These are phyloP conservation scores for Sugiyamaella grinbergsii DNA, from an alignment of 1,139 yeast genomes.

Conservation along the genomic window DNA sequence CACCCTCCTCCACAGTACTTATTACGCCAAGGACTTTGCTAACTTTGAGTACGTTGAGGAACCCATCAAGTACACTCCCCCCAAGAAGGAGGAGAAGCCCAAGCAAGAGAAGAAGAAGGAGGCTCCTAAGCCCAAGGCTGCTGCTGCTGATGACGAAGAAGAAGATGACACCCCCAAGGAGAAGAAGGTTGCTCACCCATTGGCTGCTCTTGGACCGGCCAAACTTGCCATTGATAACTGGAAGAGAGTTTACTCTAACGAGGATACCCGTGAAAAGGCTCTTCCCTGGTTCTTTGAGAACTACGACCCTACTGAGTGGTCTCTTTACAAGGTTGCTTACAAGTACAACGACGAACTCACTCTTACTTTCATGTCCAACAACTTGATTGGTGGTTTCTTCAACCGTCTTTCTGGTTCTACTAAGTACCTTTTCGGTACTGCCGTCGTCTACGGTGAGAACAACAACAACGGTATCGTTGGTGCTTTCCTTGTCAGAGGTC, in stretches of 20 bases:
- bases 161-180: constrained; percentile 46
- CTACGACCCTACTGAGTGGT: constrained; percentile 91
- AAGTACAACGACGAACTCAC: constrained; percentile 98
- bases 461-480: constrained; percentile 97
- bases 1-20: constrained; percentile 52
- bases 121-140: constrained; percentile 39
- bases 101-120: constrained; percentile 40
- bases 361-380: constrained; percentile 96
- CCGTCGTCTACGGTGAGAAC: constrained; percentile 97
- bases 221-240: constrained; percentile 80
- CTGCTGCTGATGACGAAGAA: constrained; percentile 47
- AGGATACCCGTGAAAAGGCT: constrained; percentile 92
- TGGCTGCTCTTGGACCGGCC: constrained; percentile 76
- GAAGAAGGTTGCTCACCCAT: constrained; percentile 85
- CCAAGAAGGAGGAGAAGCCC: constrained; percentile 67
- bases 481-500: constrained; percentile 94
- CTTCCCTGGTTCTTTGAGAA: constrained; percentile 99
- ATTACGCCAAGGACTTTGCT: constrained; percentile 47
- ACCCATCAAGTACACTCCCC: constrained; percentile 69
- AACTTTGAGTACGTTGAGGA: constrained; percentile 57
- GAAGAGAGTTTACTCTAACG: constrained; percentile 97
- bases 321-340: constrained; percentile 93
- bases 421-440: constrained; percentile 91
- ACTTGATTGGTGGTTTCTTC: constrained; percentile 98
- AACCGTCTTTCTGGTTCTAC: constrained; percentile 89